Evolutionary conservation across 1,284 basidiomycete genomes (phyloP), one percentile per base, ranked within the genome.

Genomic region (Acaromyces ingoldii): DNA sequence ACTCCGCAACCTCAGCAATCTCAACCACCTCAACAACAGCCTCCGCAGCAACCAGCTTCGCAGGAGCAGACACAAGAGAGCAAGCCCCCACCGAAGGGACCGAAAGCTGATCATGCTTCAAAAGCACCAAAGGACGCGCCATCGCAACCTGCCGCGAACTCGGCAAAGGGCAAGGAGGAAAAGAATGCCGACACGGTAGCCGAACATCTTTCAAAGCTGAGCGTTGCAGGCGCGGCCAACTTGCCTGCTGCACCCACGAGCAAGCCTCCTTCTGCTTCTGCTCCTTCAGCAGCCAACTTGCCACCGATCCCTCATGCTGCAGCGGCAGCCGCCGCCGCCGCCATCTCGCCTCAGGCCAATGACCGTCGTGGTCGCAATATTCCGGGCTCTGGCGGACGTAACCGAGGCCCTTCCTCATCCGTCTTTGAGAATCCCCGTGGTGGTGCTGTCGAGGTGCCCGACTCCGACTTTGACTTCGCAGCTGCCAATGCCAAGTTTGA

Each of bases 391-490:
- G 51, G 49, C 13, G 49, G 49, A n/a, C 30, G 51, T 33, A 19
- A 21, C 25, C 26, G 49, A 21, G 45, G 45, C 37, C 26, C 26
- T 48, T 34, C 22, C 30, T 13, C 28, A 11, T 45, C 36, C 38
- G 53, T 51, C 37, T 51, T 51, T 47, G 49, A 51, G 22, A 25
- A 37, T 10, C n/a, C 39, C 25, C 33, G 33, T 17, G 17, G 4
- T 5, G 46, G 46, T 21, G 54, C 48, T 6, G 43, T 57, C 19
- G 38, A 52, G 24, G 60, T 70, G 38, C 67, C 67, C 2, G 53
- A 58, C 42, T 47, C 50, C 13, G 72, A 75, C 31, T 75, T 67
- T 33, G 72, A 75, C 43, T 75, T 75, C 44, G 72, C 68, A 50
- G 60, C 51, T 5, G 70, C 71, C 19, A 75, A 75, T 52, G 70